A percentile compares a stretch with the other conserved stretches of the same genome.
Evolutionary conservation across 2,329 filamentous ascomycete species (phyloP).

Genomic region (Fusarium marasasianum): DNA sequence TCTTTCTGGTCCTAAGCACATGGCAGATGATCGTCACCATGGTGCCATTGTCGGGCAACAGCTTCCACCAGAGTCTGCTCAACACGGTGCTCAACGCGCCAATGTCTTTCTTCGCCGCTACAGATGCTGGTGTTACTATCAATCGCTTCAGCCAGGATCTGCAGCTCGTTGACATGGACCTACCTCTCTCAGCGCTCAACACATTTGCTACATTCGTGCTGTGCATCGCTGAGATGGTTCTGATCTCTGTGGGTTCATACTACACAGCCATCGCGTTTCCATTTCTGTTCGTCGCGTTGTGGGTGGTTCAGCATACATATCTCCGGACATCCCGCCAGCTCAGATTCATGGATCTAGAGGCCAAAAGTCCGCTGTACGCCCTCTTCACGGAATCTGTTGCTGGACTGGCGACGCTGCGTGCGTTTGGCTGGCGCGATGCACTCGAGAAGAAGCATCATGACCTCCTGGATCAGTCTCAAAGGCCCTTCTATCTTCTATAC

Average conservation of each 20-base stretch:
- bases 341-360: constrained; percentile 62
- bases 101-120: constrained; percentile 48
- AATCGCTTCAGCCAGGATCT: constrained; percentile 54
- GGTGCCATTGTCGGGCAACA: constrained; percentile 36
- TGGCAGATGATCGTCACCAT: constrained; percentile 43
- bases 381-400: constrained; percentile 59
- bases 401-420: constrained; percentile 59
- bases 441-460: constrained; percentile 47
- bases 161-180: constrained; percentile 50
- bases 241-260: constrained; percentile 28
- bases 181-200: constrained; percentile 43
- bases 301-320: constrained; percentile 40
- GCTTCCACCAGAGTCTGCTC: constrained; percentile 34
- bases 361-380: constrained; percentile 58
- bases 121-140: constrained; percentile 48
- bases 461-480: constrained; percentile 55
- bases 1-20: constrained; percentile 31
- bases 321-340: constrained; percentile 62
- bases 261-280: constrained; percentile 34
- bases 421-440: constrained; percentile 56
- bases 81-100: constrained; percentile 42
- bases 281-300: constrained; percentile 17
- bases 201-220: constrained; percentile 33
- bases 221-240: constrained; percentile 35
- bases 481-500: constrained; percentile 56